These are phyloP conservation scores for Erysimum cheiri DNA, from an alignment of 441 rosid genomes.

Conservation along the genomic window DNA sequence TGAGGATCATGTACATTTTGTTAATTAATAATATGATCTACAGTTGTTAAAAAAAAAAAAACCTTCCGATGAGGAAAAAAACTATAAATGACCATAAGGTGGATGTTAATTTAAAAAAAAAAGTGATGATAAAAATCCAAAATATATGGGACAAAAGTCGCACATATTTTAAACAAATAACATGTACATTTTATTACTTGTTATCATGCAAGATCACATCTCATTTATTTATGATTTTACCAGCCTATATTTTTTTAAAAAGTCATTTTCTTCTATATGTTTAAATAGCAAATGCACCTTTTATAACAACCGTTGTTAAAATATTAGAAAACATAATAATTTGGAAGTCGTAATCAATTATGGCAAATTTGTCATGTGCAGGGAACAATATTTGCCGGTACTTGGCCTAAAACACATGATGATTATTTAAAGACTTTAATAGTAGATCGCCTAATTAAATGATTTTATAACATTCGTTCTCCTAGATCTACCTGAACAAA, in stretches of 20 bases:
- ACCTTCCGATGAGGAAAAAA: not conserved
- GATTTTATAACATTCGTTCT: slow-evolving; percentile 24
- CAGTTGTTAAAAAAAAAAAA: too few relatives aligned
- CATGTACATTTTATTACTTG: not conserved
- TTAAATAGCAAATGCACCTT: not conserved
- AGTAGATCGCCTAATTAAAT: slow-evolving; percentile 25
- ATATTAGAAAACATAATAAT: slow-evolving; percentile 26
- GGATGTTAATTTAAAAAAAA: not conserved
- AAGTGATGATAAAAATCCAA: not conserved
- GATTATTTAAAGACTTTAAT: not conserved
- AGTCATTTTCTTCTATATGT: slow-evolving; percentile 2
- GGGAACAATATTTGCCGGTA: slow-evolving; percentile 34
- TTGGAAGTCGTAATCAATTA: slow-evolving; percentile 22
- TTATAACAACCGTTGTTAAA: not conserved
- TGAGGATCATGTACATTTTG: too few relatives aligned
- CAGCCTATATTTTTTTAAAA: too few relatives aligned
- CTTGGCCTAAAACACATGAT: slow-evolving; percentile 38
- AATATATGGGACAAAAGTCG: not conserved
- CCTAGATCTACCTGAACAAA: slow-evolving; percentile 40
- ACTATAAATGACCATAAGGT: not conserved
- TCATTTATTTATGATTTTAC: not conserved
- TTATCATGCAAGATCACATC: not conserved
- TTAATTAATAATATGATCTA: too few relatives aligned
- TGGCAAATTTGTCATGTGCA: slow-evolving; percentile 36
- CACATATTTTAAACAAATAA: not conserved